phyloP scores from a whole-genome alignment of 495 filamentous ascomycete species.

The Penicillium samsonianum region DNA sequence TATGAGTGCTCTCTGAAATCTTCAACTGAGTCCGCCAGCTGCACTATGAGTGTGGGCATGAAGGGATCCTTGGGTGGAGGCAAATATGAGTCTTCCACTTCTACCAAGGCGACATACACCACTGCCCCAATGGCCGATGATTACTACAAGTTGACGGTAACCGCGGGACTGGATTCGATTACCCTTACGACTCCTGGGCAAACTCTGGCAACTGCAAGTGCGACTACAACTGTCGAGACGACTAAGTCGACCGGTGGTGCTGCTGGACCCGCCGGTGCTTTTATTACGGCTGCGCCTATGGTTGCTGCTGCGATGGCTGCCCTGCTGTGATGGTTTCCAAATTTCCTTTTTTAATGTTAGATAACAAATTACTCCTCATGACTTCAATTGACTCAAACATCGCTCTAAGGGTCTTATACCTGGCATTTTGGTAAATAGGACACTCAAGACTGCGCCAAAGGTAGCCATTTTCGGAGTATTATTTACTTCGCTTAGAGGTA shows the following conservation, averaged over 20 bases:
- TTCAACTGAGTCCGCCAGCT: slow-evolving; percentile 22
- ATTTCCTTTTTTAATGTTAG: neutral
- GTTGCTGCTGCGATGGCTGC: slow-evolving; percentile 26
- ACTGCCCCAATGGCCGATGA: slow-evolving; percentile 4
- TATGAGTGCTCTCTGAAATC: slow-evolving; percentile 23
- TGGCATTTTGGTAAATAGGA: no score
- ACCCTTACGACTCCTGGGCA: no score
- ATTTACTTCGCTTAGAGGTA: no score
- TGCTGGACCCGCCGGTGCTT: slow-evolving; percentile 13
- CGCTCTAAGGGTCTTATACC: no score
- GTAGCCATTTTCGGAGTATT: no score
- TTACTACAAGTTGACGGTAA: slow-evolving; percentile 24
- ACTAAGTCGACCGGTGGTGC: slow-evolving; percentile 20
- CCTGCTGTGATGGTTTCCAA: slow-evolving; percentile 12
- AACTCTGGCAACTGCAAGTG: no score
- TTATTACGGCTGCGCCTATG: slow-evolving; percentile 29
- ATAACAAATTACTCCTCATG: no score
- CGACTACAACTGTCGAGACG: no score
- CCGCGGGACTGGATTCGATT: slow-evolving; percentile 19
- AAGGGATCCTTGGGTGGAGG: slow-evolving; percentile 8
- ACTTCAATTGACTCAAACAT: no score
- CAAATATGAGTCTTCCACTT: neutral
- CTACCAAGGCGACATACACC: slow-evolving; percentile 10
- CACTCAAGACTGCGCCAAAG: no score
- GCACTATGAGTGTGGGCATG: slow-evolving; percentile 20